These are phyloP conservation scores for Fusarium torulosum DNA, from an alignment of 2,329 filamentous ascomycete species.

Conservation along the genomic window DNA sequence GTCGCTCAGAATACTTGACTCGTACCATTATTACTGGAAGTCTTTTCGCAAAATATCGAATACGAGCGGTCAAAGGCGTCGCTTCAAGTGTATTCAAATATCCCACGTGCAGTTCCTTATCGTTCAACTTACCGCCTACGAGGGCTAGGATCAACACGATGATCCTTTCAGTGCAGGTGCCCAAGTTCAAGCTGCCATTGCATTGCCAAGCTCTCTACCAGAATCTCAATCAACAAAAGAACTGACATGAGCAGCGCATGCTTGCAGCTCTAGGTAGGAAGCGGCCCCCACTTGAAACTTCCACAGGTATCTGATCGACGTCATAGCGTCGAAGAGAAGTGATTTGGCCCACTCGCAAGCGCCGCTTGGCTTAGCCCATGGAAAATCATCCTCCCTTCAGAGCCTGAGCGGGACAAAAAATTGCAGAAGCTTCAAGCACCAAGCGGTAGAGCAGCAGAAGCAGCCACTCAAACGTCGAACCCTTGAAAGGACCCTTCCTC, in stretches of 20 bases:
- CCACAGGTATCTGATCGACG: constrained; percentile 41
- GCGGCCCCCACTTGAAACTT: constrained; percentile 35
- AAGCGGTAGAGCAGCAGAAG: not conserved
- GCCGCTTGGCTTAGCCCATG: constrained; percentile 13
- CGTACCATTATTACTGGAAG: not conserved
- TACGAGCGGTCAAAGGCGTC: constrained; percentile 1
- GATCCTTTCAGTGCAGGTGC: constrained; percentile 16
- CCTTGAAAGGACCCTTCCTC: constrained; percentile 33
- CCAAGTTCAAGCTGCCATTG: constrained; percentile 3
- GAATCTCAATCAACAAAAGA: constrained; percentile 1
- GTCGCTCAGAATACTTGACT: not conserved
- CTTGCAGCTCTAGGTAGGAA: constrained; percentile 3
- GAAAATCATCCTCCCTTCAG: constrained; percentile 25
- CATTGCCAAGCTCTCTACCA: constrained; percentile 10
- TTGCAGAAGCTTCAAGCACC: constrained; percentile 14
- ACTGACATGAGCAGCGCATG: constrained; percentile 10
- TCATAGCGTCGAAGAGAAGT: constrained; percentile 36
- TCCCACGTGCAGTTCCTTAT: constrained; percentile 29
- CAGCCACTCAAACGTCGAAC: constrained; percentile 30
- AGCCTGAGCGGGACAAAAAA: constrained; percentile 16
- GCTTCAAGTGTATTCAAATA: not conserved
- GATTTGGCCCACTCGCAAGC: constrained; percentile 35
- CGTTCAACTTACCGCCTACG: constrained; percentile 13
- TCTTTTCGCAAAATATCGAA: constrained; percentile 2
- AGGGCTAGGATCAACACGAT: constrained; percentile 30